Conservation (phyloP, 371 early-diverging fungal species). For the Pancytospora epiphaga region DNA sequence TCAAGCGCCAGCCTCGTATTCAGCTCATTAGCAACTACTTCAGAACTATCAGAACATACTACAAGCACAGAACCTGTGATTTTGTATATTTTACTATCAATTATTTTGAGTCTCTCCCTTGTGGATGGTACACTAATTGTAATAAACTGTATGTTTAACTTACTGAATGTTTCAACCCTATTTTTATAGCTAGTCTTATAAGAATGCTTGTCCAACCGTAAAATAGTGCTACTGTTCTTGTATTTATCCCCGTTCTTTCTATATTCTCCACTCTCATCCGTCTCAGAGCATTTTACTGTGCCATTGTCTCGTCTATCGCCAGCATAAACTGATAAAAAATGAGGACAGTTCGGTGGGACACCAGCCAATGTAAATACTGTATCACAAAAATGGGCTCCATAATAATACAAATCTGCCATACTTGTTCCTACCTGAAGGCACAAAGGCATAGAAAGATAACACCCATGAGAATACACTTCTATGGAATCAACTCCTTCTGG, state of each 20-base stretch:
- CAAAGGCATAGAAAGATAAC: neutral
- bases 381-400: slow-evolving; percentile 28
- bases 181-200: neutral
- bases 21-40: slow-evolving; percentile 16
- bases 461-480: neutral
- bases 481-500: neutral
- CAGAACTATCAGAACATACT: slow-evolving; percentile 10
- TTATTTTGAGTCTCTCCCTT: slow-evolving; percentile 4
- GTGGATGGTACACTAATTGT: neutral
- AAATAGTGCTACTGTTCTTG: neutral
- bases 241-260: neutral
- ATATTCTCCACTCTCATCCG: neutral
- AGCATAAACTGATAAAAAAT: slow-evolving; percentile 1
- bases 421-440: neutral
- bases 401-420: slow-evolving; percentile 9
- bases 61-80: neutral
- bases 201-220: neutral
- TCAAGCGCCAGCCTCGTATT: slow-evolving; percentile 18
- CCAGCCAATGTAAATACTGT: slow-evolving; percentile 6
- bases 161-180: neutral
- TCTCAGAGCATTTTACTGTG: too few relatives aligned
- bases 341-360: slow-evolving; percentile 5
- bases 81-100: neutral
- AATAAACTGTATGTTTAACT: slow-evolving; percentile 14
- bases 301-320: neutral